A percentile compares a stretch with the other conserved stretches of the same genome.
phyloP scores from a whole-genome alignment of 164 flowering plant species.

The Echeveria elegans region DNA sequence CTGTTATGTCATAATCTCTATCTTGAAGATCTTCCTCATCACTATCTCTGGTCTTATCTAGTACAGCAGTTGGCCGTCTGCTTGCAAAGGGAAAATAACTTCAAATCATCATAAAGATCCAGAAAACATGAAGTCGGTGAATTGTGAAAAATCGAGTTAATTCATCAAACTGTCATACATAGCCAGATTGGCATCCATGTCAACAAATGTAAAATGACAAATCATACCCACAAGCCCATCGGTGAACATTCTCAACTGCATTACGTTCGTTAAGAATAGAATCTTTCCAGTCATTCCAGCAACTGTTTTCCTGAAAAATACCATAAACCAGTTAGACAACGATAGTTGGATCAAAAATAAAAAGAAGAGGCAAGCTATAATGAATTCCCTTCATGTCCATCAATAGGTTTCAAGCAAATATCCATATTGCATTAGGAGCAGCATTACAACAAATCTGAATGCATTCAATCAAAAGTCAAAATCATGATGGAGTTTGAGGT shows the following conservation, averaged over 20 bases:
- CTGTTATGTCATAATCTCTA: slow-evolving; percentile 90
- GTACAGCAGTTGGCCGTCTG: slow-evolving; percentile 94
- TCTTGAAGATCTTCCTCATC: slow-evolving; percentile 89
- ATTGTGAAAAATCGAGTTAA: not conserved
- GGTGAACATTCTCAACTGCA: slow-evolving; percentile 68
- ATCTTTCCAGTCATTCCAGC: slow-evolving; percentile 76
- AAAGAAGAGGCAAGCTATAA: not conserved
- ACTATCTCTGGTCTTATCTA: slow-evolving; percentile 86
- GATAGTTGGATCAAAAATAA: not conserved
- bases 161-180: not conserved
- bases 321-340: not conserved
- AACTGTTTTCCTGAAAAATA: slow-evolving; percentile 46
- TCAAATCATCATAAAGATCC: not conserved
- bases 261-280: slow-evolving; percentile 65
- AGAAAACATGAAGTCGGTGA: not conserved
- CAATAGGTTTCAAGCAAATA: too few relatives aligned
- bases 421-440: too few relatives aligned
- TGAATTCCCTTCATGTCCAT: too few relatives aligned
- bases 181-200: not conserved
- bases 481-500: too few relatives aligned
- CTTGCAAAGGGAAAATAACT: slow-evolving; percentile 11
- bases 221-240: slow-evolving; percentile 95
- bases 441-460: too few relatives aligned
- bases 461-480: too few relatives aligned
- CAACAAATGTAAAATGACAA: not conserved